A percentile compares a stretch with the other conserved stretches of the same genome.
These are phyloP conservation scores for Cryptosporidium tyzzeri DNA, from an alignment of 169 alveolate species.

Conservation along the genomic window DNA sequence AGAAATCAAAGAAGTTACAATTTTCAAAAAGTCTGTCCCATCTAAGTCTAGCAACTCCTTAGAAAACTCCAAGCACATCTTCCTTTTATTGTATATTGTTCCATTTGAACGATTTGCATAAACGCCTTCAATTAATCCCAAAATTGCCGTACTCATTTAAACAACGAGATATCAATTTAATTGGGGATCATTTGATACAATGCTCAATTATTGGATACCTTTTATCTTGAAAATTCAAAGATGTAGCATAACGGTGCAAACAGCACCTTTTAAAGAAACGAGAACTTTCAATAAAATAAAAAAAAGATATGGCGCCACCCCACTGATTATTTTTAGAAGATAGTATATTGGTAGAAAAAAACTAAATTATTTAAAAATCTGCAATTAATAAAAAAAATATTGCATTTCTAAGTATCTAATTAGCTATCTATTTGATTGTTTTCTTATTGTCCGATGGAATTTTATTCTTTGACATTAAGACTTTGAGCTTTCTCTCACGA, in stretches of 20 bases:
- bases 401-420: neutral
- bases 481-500: constrained; percentile 36
- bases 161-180: neutral
- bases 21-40: constrained; percentile 8
- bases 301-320: constrained; percentile 28
- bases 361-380: neutral
- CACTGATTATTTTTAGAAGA: neutral
- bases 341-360: neutral
- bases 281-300: neutral
- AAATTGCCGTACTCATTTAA: constrained; percentile 5
- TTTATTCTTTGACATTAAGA: constrained; percentile 22
- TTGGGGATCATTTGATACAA: neutral
- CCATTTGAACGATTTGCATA: constrained; percentile 9
- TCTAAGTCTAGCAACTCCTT: neutral
- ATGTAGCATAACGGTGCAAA: neutral
- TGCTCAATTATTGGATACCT: neutral
- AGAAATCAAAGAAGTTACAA: constrained; percentile 8
- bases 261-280: neutral
- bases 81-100: neutral
- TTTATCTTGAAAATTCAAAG: neutral
- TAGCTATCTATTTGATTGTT: neutral
- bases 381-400: neutral
- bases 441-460: constrained; percentile 15
- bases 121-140: constrained; percentile 28
- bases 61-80: constrained; percentile 13